Percentiles rank a stretch among this genome's conserved stretches.
These are phyloP conservation scores for Blastobotrys capitulatus DNA, from an alignment of 1,139 yeast species.

Conservation along the genomic window DNA sequence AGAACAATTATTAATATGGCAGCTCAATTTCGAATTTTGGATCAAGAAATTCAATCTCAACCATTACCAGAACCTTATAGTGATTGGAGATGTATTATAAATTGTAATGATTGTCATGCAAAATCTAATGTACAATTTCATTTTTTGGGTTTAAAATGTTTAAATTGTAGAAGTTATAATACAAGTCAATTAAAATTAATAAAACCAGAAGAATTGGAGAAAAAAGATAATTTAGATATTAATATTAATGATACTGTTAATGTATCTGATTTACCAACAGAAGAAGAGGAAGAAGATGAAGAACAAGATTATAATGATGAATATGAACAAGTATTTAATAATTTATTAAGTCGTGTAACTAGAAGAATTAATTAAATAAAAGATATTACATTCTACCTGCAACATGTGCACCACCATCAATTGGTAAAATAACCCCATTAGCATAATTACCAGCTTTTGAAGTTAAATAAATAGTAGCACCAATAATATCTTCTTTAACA, in stretches of 20 bases:
- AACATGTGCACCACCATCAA: slow-evolving; percentile 60
- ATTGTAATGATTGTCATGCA: slow-evolving; percentile 88
- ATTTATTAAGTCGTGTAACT: slow-evolving; percentile 4
- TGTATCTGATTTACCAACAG: slow-evolving; percentile 6
- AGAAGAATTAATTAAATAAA: background rate
- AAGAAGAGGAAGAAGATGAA: background rate
- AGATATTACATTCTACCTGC: slow-evolving; percentile 8
- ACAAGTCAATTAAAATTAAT: slow-evolving; percentile 66
- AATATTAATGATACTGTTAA: slow-evolving; percentile 4
- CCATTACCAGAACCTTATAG: slow-evolving; percentile 77
- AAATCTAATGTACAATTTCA: slow-evolving; percentile 74
- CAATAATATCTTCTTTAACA: slow-evolving; percentile 53
- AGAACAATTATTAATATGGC: slow-evolving; percentile 83
- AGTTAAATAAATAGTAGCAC: slow-evolving; percentile 54
- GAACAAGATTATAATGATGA: slow-evolving; percentile 10
- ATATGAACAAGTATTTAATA: slow-evolving; percentile 1
- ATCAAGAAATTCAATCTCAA: slow-evolving; percentile 71
- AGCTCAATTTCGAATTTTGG: slow-evolving; percentile 78
- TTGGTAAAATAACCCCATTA: slow-evolving; percentile 67
- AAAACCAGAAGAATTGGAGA: slow-evolving; percentile 38
- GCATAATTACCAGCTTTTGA: slow-evolving; percentile 56
- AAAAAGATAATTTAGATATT: slow-evolving; percentile 15
- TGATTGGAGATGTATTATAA: slow-evolving; percentile 68
- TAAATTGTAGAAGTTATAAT: slow-evolving; percentile 79
- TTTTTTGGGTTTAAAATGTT: slow-evolving; percentile 80